Percentiles rank a stretch among this genome's conserved stretches.
phyloP scores from a whole-genome alignment of 2,329 filamentous ascomycete species.

The Verticillium alfalfae region DNA sequence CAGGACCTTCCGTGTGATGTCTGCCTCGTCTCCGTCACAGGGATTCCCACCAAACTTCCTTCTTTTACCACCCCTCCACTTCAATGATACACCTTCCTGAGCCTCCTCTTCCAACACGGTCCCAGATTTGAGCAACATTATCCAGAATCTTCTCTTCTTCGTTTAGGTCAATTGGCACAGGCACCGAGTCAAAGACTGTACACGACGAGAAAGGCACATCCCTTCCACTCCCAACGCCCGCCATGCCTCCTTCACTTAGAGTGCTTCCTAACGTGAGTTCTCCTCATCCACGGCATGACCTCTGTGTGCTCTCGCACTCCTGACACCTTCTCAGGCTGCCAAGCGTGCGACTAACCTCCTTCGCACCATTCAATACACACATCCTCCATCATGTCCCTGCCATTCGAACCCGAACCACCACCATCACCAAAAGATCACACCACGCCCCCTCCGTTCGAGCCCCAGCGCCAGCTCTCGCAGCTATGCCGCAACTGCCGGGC shows the following conservation, averaged over 20 bases:
- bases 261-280: conserved; percentile 19
- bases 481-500: conserved; percentile 66
- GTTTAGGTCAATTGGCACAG: not conserved
- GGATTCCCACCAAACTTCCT: not conserved
- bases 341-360: conserved; percentile 67
- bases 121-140: not conserved
- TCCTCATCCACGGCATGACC: not conserved
- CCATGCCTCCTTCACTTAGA: conserved; percentile 16
- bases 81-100: not conserved
- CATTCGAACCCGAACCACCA: conserved; percentile 84
- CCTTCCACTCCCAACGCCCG: not conserved
- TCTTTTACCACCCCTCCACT: not conserved
- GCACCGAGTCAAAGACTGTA: not conserved
- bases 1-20: not conserved
- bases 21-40: not conserved
- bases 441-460: conserved; percentile 27
- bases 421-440: conserved; percentile 57
- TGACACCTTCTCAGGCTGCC: conserved; percentile 38
- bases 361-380: conserved; percentile 84
- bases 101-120: not conserved
- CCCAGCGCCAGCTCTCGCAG: conserved; percentile 20
- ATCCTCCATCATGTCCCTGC: conserved; percentile 84
- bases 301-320: not conserved
- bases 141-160: not conserved
- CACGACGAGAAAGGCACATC: too few species aligned